Percentiles rank a stretch among this genome's conserved stretches.
Evolutionary conservation across 2,329 filamentous ascomycete genomes (phyloP).

Genomic region (Endothia cerciana): DNA sequence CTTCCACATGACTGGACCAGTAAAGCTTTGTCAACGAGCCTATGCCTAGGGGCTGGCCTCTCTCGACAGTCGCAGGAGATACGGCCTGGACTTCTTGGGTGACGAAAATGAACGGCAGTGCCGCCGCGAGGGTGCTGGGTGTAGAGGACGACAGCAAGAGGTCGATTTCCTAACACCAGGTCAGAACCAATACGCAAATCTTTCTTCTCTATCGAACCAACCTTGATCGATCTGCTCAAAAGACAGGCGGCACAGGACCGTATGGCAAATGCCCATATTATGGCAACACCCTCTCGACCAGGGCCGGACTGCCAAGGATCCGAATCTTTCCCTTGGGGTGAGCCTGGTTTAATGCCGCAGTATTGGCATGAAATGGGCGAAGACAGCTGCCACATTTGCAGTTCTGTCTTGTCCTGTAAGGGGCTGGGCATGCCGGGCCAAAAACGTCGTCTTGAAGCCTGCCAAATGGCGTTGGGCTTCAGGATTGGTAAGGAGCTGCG

Average conservation of each 20-base stretch:
- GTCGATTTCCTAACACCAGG: conserved; percentile 64
- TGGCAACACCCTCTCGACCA: conserved; percentile 60
- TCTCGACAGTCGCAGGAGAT: conserved; percentile 57
- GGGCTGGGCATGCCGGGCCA: conserved; percentile 72
- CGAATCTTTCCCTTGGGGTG: conserved; percentile 33
- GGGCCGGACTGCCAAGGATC: conserved; percentile 64
- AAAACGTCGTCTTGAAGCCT: conserved; percentile 66
- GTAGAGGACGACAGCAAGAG: conserved; percentile 65
- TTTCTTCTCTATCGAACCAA: conserved; percentile 42
- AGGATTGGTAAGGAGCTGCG: conserved; percentile 40
- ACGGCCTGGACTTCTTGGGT: conserved; percentile 65
- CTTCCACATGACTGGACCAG: conserved; percentile 63
- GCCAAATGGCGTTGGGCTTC: conserved; percentile 72
- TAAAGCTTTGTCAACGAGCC: conserved; percentile 68
- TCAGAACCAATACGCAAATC: conserved; percentile 30
- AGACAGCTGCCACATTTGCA: conserved; percentile 76
- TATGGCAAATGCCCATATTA: conserved; percentile 73
- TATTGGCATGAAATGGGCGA: conserved; percentile 69
- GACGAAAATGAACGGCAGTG: conserved; percentile 70
- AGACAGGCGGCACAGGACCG: conserved; percentile 71
- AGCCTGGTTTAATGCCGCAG: conserved; percentile 55
- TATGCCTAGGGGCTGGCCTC: conserved; percentile 48
- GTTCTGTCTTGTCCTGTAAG: conserved; percentile 65
- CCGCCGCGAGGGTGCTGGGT: conserved; percentile 65
- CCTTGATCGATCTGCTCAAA: conserved; percentile 63